Evolutionary conservation across 2,329 filamentous ascomycete species (phyloP).

Genomic region (Paracamarosporium sp.): DNA sequence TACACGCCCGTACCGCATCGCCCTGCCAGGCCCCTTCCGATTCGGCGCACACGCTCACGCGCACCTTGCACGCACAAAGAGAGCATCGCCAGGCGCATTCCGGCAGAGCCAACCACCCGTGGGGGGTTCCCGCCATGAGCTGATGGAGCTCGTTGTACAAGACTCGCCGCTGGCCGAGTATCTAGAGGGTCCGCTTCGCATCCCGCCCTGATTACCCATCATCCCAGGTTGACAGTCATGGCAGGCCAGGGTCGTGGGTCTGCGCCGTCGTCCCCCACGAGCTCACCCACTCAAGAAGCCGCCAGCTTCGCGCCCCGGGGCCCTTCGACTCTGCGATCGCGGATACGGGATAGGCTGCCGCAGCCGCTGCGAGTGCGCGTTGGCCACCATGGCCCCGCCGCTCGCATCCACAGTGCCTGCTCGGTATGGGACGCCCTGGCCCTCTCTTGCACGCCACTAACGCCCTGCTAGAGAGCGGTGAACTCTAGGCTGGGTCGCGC

Average conservation of each 20-base stretch:
- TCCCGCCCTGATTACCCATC: conserved; percentile 9
- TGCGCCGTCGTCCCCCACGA: conserved; percentile 29
- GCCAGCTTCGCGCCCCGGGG: conserved; percentile 59
- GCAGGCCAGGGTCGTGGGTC: conserved; percentile 43
- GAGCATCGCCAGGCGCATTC: conserved; percentile 22
- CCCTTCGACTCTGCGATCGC: conserved; percentile 55
- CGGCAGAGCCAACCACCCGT: conserved; percentile 11
- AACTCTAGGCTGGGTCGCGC: conserved; percentile 75
- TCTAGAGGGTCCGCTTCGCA: conserved; percentile 72
- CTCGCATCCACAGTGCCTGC: conserved; percentile 46
- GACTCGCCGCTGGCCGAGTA: conserved; percentile 88
- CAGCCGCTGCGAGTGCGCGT: conserved; percentile 51
- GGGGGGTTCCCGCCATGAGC: conserved; percentile 35
- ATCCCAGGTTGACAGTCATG: conserved; percentile 27
- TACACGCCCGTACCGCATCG: background rate
- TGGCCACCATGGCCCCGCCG: conserved; percentile 45
- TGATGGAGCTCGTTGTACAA: conserved; percentile 87
- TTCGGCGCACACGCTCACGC: conserved; percentile 9
- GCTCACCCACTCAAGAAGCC: conserved; percentile 19
- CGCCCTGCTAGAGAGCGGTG: conserved; percentile 65
- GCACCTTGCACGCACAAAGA: conserved; percentile 16
- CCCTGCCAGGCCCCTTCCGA: background rate
- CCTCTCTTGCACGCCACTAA: conserved; percentile 15
- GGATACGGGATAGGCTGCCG: conserved; percentile 57
- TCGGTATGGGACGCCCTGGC: conserved; percentile 35